Evolutionary conservation across 2,329 filamentous ascomycete genomes (phyloP).

Genomic region (Drechslera avenae): DNA sequence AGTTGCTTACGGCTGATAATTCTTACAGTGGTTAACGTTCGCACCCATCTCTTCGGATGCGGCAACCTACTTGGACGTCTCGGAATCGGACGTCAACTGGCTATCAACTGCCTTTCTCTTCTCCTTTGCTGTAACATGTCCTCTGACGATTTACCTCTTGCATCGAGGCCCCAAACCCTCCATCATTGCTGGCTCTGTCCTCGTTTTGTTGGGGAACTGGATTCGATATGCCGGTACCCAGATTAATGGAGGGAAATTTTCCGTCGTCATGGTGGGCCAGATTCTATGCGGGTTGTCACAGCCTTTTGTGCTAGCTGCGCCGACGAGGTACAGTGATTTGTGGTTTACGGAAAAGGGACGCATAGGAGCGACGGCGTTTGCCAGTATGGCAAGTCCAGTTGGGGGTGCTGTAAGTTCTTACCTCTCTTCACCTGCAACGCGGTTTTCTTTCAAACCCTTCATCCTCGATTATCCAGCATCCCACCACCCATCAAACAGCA

Average conservation of each 20-base stretch:
- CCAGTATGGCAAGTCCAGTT: conserved; percentile 85
- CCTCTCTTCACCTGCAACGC: background rate
- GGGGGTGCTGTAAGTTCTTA: conserved; percentile 71
- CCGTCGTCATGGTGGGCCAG: conserved; percentile 86
- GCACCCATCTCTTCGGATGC: conserved; percentile 78
- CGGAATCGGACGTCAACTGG: conserved; percentile 86
- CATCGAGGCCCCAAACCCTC: conserved; percentile 80
- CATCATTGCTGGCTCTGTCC: conserved; percentile 72
- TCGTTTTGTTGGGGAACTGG: conserved; percentile 88
- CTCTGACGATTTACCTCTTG: conserved; percentile 73
- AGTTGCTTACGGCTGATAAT: background rate
- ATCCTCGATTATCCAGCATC: too few relatives aligned
- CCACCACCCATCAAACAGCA: background rate
- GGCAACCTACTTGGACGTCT: conserved; percentile 75
- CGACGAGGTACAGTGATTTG: conserved; percentile 87
- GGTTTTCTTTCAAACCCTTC: background rate
- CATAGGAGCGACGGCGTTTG: conserved; percentile 84
- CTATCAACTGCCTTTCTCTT: conserved; percentile 87
- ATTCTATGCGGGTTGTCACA: conserved; percentile 88
- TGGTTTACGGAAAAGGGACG: conserved; percentile 90
- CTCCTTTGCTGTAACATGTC: conserved; percentile 75
- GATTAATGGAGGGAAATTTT: conserved; percentile 67
- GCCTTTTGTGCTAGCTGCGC: conserved; percentile 87
- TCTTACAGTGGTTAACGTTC: conserved; percentile 82
- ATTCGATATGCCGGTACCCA: conserved; percentile 77